Base-by-base conservation (phyloP, 176 grass and related monocot species). In the Oryza meyeriana region DNA sequence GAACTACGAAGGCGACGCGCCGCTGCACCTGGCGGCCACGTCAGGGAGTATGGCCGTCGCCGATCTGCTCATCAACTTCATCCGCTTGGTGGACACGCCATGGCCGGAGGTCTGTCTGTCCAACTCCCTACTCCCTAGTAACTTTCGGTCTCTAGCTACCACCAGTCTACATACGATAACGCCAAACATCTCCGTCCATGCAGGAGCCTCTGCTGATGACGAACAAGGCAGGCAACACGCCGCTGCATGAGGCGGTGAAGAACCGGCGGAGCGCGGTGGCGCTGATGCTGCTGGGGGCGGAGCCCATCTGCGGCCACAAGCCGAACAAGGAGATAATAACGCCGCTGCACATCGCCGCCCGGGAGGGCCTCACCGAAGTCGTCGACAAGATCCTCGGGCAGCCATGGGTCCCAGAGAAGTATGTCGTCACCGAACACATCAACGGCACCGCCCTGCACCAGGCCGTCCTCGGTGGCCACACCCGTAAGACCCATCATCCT, bases 381-480 rank as follows among this genome's bases (percentile, higher is more conserved):
- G 90, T 96, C 9, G 18, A 24, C 10, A 65, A 50, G 72, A 91
- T 96, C 6, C 14, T 93, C 33, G 35, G 77, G 2, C 30, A 77
- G 0, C 20, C 79, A 35, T 93, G 88, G 88, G 90, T 90, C 6
- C 32, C 57, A 0, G 16, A 31, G 25, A 17, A 69, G 72, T 80
- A 35, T 26, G 18, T 74, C n/a, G 2, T 77, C 10, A 10, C 76
- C 36, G 68, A 68, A 72, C 70, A 66, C 31, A 66, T 69, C 41
- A 86, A 87, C 8, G 93, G 90, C 45, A 86, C 93, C 8, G 71
- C 83, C 11, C 79, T 96, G 25, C 93, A 93, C 52, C 88, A 93
- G 83, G 90, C 88, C 45, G 88, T 96, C 59, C 83, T 95, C 74
- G 88, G 93, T 32, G 85, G 90, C 14, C 88, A 95, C 78, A 86